Evolutionary conservation across 441 rosid genomes (phyloP), one percentile per base, ranked within the genome.

Genomic region (Adansonia madagascariensis): DNA sequence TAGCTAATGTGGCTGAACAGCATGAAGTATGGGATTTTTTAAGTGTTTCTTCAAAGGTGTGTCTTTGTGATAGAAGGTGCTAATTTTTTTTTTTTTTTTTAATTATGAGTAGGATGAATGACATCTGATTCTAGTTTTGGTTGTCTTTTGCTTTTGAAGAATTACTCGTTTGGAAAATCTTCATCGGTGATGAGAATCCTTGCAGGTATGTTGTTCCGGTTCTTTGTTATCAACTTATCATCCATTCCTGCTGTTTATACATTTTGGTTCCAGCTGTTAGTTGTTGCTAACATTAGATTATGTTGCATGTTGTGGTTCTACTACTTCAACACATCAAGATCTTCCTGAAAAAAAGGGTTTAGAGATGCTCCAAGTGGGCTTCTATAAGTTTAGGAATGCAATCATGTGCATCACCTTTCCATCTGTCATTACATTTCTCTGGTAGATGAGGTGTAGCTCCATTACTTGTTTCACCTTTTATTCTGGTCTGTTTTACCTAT

Each of bases 11-110:
- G 82, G 98, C 97, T 65, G 99, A 97, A 81, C 99, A 94, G 77
- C 97, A 94, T 86, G 99, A 97, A 93, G 98, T 97, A 78, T 91
- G 95, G 99, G 99, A 97, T 84, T 97, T 97, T 85, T 83, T 97
- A 74, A 97, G 98, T 80, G 90, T 46, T 74, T 80, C 93, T 75
- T 97, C 99, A 22, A 91, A 97, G 95, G 24, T 24, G 99, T 97
- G 78, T 71, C 31, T 77, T 27, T n/a, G 14, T 14, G n/a, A n/a
- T n/a, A n/a, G n/a, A n/a, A n/a, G n/a, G n/a, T 22, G 43, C 14
- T 8, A 4, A 41, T 68, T 27, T 57, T 4, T 11, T 47, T 68
- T 27, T n/a, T n/a, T n/a, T n/a, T n/a, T n/a, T n/a, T n/a, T n/a
- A n/a, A n/a, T 52, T 14, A 8, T 61, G 6, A 49, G 27, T 65